These are phyloP conservation scores for Nidularia pulvinata DNA, from an alignment of 768 basidiomycete species.

Conservation along the genomic window DNA sequence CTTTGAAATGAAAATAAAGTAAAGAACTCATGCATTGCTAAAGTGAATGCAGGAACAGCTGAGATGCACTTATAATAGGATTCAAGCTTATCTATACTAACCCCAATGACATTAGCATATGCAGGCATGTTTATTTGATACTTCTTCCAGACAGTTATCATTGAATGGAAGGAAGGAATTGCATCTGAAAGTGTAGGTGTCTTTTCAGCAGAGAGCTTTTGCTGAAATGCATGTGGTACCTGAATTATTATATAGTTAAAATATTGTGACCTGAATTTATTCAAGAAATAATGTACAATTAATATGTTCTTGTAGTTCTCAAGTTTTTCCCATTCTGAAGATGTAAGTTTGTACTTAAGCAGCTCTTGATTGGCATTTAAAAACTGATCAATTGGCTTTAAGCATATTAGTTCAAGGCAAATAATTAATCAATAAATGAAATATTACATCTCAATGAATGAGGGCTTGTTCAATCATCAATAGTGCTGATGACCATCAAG, in stretches of 20 bases:
- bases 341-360: slow-evolving; percentile 11
- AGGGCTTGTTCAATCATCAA: slow-evolving; percentile 23
- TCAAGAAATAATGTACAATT: slow-evolving; percentile 8
- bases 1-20: background rate
- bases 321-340: slow-evolving; percentile 20
- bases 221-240: slow-evolving; percentile 29
- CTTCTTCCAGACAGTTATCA: slow-evolving; percentile 17
- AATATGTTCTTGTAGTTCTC: slow-evolving; percentile 18
- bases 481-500: slow-evolving; percentile 26
- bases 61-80: background rate
- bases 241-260: background rate
- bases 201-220: slow-evolving; percentile 22
- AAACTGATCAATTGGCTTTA: slow-evolving; percentile 19
- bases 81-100: background rate
- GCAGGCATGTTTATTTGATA: slow-evolving; percentile 3
- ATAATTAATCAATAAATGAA: slow-evolving; percentile 1
- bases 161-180: slow-evolving; percentile 20
- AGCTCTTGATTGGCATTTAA: slow-evolving; percentile 14
- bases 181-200: slow-evolving; percentile 23
- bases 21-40: background rate
- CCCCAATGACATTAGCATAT: background rate
- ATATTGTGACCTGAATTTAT: background rate
- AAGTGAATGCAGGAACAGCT: background rate
- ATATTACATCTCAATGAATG: slow-evolving; percentile 11
- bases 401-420: slow-evolving; percentile 1